Evolutionary conservation across 306 rosid genomes (phyloP), one percentile per base, ranked within the genome.

Genomic region (Rosa persica): DNA sequence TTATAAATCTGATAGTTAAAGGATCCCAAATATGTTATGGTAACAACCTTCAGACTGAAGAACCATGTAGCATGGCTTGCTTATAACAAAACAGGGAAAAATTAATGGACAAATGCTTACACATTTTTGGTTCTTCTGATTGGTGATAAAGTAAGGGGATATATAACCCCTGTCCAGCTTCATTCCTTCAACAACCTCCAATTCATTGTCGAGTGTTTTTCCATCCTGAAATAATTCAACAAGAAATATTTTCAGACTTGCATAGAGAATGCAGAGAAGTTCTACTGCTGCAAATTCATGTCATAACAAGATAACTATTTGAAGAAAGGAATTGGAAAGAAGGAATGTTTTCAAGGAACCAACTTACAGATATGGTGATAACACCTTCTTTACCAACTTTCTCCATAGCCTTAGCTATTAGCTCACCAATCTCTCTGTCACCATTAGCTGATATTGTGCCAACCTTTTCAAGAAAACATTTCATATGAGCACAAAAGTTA

Each of bases 151-250:
- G 67, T 91, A 92, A 2, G 98, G 98, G 74, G 98, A 95, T 75
- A 95, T 95, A 67, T 89, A 95, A 55, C 98, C 98, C 83, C 98
- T 88, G 74, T 92, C 98, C n/a, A 95, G 86, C 88, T 92, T 95
- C 98, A 95, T 95, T 73, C 98, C 98, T 83, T 95, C 98, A 60
- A 94, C 97, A 67, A 94, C 97, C 85, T 94, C 98, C 91, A 94
- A 86, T 82, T 94, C 98, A 47, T 94, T 94, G 38, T 89, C 70
- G 78, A 94, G 55, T 55, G 97, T 94, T 70, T 94, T 94, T 40
- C 98, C 98, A 84, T 92, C 98, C 97, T 92, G 87, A 68, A 84
- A 79, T 20, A 72, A 58, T 77, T 80, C 54, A 82, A 58, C 46
- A 70, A 3, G 16, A 40, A 55, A 52, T 34, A 58, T 17, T 61